Conservation (phyloP, 108 stramenopile genomes). For the Cyclotella cryptica region DNA sequence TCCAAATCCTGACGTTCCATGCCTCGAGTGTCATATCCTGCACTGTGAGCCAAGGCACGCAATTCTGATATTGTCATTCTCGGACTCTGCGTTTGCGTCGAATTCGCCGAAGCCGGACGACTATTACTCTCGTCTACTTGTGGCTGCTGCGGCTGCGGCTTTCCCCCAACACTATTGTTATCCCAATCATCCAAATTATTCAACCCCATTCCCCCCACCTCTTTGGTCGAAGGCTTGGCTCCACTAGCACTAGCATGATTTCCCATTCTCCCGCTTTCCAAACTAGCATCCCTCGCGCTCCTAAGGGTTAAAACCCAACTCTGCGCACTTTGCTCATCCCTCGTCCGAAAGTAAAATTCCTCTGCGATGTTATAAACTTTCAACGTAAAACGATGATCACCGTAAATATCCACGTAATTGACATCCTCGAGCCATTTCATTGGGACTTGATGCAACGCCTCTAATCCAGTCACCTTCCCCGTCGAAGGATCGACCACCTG, state of each 20-base stretch:
- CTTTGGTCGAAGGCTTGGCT: slow-evolving; percentile 34
- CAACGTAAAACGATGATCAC: slow-evolving; percentile 81
- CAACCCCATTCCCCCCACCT: slow-evolving; percentile 56
- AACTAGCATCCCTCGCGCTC: slow-evolving; percentile 60
- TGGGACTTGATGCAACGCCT: slow-evolving; percentile 88
- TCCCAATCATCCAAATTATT: slow-evolving; percentile 54
- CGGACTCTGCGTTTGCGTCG: slow-evolving; percentile 25
- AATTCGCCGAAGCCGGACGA: slow-evolving; percentile 20
- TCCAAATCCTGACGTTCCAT: slow-evolving; percentile 91
- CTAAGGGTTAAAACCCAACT: slow-evolving; percentile 82
- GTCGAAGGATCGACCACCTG: slow-evolving; percentile 62
- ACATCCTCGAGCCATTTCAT: slow-evolving; percentile 81
- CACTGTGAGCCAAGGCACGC: slow-evolving; percentile 86
- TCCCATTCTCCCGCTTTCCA: slow-evolving; percentile 31
- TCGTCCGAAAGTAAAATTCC: slow-evolving; percentile 85
- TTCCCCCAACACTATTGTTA: slow-evolving; percentile 21
- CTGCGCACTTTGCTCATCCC: slow-evolving; percentile 64
- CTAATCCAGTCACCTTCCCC: slow-evolving; percentile 68
- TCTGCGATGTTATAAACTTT: slow-evolving; percentile 80
- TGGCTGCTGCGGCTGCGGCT: slow-evolving; percentile 9
- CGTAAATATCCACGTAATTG: slow-evolving; percentile 67
- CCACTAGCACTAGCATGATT: neutral
- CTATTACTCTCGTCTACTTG: slow-evolving; percentile 9
- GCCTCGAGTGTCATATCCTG: slow-evolving; percentile 79
- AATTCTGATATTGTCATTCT: slow-evolving; percentile 77